A percentile compares a stretch with the other conserved stretches of the same genome.
Conservation (phyloP, 202 grass and related monocot genomes). For the Saccharum hybrid region DNA sequence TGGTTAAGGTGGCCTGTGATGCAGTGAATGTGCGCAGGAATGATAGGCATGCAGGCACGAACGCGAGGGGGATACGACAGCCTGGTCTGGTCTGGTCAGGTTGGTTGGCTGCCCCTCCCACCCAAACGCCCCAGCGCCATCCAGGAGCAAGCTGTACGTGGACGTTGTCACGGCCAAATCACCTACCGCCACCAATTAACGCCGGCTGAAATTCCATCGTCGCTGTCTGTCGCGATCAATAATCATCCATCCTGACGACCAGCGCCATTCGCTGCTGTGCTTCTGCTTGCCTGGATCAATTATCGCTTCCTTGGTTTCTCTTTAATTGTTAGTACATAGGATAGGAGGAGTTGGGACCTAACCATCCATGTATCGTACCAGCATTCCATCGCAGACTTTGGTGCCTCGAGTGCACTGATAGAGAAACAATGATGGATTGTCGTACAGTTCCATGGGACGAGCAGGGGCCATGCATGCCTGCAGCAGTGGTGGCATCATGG, state of each 20-base stretch:
- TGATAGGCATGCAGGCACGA: not conserved
- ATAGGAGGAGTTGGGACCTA: constrained; percentile 23
- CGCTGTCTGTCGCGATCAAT: constrained; percentile 32
- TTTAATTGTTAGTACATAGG: not conserved
- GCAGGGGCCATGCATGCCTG: not conserved
- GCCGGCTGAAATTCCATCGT: not conserved
- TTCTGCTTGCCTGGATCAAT: constrained; percentile 42
- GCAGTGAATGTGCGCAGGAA: not conserved
- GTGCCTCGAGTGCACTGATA: not conserved
- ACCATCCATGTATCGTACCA: not conserved
- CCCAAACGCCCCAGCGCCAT: constrained; percentile 7
- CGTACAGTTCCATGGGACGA: not conserved
- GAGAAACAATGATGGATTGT: not conserved
- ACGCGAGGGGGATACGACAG: not conserved
- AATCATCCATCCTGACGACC: not conserved
- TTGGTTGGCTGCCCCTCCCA: constrained; percentile 26
- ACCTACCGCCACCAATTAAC: constrained; percentile 4
- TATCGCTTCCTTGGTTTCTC: constrained; percentile 30
- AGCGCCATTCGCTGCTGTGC: not conserved
- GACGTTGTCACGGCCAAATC: constrained; percentile 13
- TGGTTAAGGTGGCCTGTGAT: not conserved
- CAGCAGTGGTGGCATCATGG: constrained; percentile 3
- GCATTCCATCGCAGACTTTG: constrained; percentile 21
- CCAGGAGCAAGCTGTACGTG: constrained; percentile 44
- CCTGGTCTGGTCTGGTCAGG: constrained; percentile 27